A percentile compares a stretch with the other conserved stretches of the same genome.
Evolutionary conservation across 768 basidiomycete genomes (phyloP).

Genomic region (Pleurotus pulmonarius): DNA sequence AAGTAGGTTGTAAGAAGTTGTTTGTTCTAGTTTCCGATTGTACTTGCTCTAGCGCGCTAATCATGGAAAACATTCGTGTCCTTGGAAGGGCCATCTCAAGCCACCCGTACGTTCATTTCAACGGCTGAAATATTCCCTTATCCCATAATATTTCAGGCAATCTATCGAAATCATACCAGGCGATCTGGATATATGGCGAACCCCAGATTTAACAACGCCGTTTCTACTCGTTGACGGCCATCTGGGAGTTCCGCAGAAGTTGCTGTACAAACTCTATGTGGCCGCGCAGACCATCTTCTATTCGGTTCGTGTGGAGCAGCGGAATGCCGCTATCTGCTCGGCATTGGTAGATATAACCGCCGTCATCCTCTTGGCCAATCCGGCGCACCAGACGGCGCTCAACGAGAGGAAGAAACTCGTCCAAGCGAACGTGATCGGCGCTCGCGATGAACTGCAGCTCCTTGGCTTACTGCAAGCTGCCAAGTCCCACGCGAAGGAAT

Average conservation of each 20-base stretch:
- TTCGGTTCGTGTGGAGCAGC: constrained; percentile 15
- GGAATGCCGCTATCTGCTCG: constrained; percentile 14
- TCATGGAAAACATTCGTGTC: background rate
- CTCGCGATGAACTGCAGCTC: constrained; percentile 44
- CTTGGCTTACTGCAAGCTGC: constrained; percentile 44
- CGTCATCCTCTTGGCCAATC: constrained; percentile 60
- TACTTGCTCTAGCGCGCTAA: no score
- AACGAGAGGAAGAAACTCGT: constrained; percentile 58
- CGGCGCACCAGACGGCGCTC: constrained; percentile 66
- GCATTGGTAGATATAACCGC: constrained; percentile 31
- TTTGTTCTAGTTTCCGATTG: no score
- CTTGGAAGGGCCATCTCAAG: background rate
- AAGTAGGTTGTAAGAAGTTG: no score
- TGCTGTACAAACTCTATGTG: constrained; percentile 50
- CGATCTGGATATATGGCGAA: constrained; percentile 42
- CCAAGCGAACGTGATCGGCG: constrained; percentile 26
- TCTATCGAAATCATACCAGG: constrained; percentile 67
- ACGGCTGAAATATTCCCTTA: background rate
- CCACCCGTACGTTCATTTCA: background rate
- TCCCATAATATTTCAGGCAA: constrained; percentile 21
- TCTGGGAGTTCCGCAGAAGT: constrained; percentile 62
- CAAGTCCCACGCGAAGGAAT: constrained; percentile 58
- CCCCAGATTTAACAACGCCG: constrained; percentile 21
- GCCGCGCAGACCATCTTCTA: constrained; percentile 34
- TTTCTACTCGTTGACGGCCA: constrained; percentile 57